phyloP scores from a whole-genome alignment of 2,329 filamentous ascomycete genomes.

The Pseudohalonectria lignicola region DNA sequence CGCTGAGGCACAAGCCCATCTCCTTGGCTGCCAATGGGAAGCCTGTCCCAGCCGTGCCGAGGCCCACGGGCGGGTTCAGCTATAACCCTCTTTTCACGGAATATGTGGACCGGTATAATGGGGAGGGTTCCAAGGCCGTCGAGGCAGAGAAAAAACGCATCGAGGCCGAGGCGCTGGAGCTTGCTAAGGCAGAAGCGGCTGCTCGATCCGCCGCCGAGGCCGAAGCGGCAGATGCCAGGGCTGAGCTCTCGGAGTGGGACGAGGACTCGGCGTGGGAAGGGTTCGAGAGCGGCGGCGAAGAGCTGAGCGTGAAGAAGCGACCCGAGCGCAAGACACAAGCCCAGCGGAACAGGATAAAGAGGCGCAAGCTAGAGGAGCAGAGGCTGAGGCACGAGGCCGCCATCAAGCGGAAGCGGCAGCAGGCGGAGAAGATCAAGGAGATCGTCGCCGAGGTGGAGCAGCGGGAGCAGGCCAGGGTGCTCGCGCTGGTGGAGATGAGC shows the following conservation, averaged over 20 bases:
- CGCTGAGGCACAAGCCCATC: constrained; percentile 65
- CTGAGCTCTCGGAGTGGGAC: constrained; percentile 60
- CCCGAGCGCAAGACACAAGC: constrained; percentile 76
- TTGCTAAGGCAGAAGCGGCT: constrained; percentile 55
- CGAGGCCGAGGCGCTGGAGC: constrained; percentile 54
- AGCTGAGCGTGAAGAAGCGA: constrained; percentile 56
- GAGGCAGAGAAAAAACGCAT: constrained; percentile 68
- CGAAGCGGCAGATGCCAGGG: constrained; percentile 59
- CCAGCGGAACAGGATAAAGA: constrained; percentile 79
- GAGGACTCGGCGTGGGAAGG: constrained; percentile 90
- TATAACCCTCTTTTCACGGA: constrained; percentile 88
- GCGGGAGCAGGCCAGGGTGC: constrained; percentile 38
- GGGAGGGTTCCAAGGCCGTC: constrained; percentile 69
- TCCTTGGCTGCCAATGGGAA: constrained; percentile 79
- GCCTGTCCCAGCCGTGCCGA: constrained; percentile 63
- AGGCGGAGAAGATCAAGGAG: constrained; percentile 60
- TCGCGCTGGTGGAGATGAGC: constrained; percentile 31
- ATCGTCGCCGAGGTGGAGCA: constrained; percentile 53
- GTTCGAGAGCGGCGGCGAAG: constrained; percentile 71
- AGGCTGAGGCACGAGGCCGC: constrained; percentile 64
- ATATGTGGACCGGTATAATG: constrained; percentile 65
- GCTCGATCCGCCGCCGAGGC: constrained; percentile 61
- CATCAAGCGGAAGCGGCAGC: constrained; percentile 61
- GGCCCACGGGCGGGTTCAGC: constrained; percentile 72
- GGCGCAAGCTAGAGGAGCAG: constrained; percentile 78